Conservation (phyloP, 805 yeast species). For the Cyberlindnera mycetangii region DNA sequence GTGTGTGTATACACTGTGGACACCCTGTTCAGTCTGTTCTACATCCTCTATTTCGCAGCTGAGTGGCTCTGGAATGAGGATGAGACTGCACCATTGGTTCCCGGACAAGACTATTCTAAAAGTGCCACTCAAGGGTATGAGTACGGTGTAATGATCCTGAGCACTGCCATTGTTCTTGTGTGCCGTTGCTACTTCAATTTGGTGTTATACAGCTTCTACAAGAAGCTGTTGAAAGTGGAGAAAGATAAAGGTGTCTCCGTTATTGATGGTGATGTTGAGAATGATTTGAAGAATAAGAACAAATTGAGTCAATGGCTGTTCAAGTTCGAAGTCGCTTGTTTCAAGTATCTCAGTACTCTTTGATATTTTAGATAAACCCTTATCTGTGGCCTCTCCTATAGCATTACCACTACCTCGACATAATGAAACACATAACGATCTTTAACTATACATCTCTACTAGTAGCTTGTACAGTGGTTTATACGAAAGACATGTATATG, state of each 20-base stretch:
- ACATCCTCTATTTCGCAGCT: conserved; percentile 69
- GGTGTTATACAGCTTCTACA: conserved; percentile 57
- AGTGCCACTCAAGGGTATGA: conserved; percentile 63
- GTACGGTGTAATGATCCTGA: conserved; percentile 51
- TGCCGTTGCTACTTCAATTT: conserved; percentile 59
- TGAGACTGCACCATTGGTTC: conserved; percentile 22
- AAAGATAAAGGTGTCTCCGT: conserved; percentile 36
- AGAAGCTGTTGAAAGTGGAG: conserved; percentile 48
- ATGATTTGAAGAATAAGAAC: conserved; percentile 33
- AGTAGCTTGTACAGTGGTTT: too few species aligned
- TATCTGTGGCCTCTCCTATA: too few species aligned
- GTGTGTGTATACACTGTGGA: conserved; percentile 64
- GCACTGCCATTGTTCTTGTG: conserved; percentile 45
- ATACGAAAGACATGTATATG: too few species aligned
- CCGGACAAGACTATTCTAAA: conserved; percentile 30
- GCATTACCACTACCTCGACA: too few species aligned
- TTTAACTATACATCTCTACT: too few species aligned
- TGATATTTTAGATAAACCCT: neutral
- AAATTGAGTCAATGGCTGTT: conserved; percentile 29
- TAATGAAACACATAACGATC: too few species aligned
- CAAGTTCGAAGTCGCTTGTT: conserved; percentile 31
- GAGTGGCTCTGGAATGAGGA: conserved; percentile 68
- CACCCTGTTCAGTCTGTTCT: conserved; percentile 61
- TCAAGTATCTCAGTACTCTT: conserved; percentile 21
- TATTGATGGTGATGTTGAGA: conserved; percentile 33